Conservation (phyloP, 306 rosid genomes). For the Prunus mume region DNA sequence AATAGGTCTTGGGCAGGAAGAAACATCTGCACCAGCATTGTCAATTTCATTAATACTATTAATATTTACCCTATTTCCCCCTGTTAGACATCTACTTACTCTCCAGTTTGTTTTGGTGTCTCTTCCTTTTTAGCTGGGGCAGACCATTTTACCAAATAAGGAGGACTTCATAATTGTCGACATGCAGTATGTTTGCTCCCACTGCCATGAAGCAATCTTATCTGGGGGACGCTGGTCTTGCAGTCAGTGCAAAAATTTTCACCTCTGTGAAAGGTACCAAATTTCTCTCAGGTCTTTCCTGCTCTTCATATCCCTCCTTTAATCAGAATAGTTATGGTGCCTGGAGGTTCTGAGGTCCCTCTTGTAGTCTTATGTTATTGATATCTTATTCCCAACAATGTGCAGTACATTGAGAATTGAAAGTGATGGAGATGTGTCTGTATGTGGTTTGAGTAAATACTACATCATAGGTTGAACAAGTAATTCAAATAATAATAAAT, state of each 20-base stretch:
- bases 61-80: neutral
- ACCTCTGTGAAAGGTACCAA: constrained; percentile 61
- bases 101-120: constrained; percentile 10
- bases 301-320: neutral
- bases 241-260: constrained; percentile 48
- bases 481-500: too few relatives aligned
- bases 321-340: neutral
- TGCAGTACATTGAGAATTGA: neutral
- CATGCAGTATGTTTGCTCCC: constrained; percentile 50
- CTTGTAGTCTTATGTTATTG: neutral
- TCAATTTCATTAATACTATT: neutral
- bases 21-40: neutral
- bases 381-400: neutral
- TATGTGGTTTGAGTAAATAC: neutral
- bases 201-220: constrained; percentile 45
- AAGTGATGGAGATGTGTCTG: too few relatives aligned
- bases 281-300: neutral
- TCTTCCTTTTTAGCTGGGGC: constrained; percentile 44
- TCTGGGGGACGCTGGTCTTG: constrained; percentile 61
- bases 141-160: constrained; percentile 37
- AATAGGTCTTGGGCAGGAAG: neutral
- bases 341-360: neutral
- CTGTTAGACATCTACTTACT: neutral
- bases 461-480: neutral
- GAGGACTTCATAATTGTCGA: constrained; percentile 58